Base-by-base conservation (phyloP, 768 basidiomycete species). In the Leccinum longicurvipes region DNA sequence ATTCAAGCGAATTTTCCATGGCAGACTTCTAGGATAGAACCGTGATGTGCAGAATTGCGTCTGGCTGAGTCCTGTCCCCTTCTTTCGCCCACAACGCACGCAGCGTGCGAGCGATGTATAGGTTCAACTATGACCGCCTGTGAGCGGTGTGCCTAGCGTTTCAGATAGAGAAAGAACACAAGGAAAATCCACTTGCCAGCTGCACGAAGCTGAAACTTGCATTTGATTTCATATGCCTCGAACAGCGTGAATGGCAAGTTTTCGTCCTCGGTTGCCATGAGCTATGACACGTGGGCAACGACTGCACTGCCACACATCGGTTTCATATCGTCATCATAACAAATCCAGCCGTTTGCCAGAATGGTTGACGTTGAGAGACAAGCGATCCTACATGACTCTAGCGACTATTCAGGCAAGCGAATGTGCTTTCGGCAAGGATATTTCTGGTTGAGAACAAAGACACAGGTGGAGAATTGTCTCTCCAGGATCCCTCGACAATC, bases 401-500 rank as follows among this genome's bases (percentile, higher is more conserved):
- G 57, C 67, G 36, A 65, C 55, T 36, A 54, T 67, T 36, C 44
- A 60, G 47, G 58, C 42, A 27, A 39, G 23, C 12, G 9, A 6
- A 17, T 23, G 36, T 27, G 10, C 1, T 39, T 8, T 6, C 11
- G 25, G 25, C 17, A 8, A 42, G 28, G 15, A 15, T 12, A 24
- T 21, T 29, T n/a, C 44, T 28, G 3, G 46, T 51, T 62, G 17
- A 56, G 10, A 24, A 14, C 21, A 27, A 19, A 17, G n/a, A 34
- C 10, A 12, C 4, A 71, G 69, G 69, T 72, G 8, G 71, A 69
- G 48, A 47, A 62, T 39, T 19, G 48, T 41, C 52, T 71, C 28
- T 72, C 65, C 57, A 69, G 56, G 50, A 51, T 73, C 6, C 72
- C 72, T 17, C 58, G 62, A 15, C 50, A 56, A 19, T 24, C 52